phyloP scores from a whole-genome alignment of 306 rosid genomes.

The Acacia confusa region DNA sequence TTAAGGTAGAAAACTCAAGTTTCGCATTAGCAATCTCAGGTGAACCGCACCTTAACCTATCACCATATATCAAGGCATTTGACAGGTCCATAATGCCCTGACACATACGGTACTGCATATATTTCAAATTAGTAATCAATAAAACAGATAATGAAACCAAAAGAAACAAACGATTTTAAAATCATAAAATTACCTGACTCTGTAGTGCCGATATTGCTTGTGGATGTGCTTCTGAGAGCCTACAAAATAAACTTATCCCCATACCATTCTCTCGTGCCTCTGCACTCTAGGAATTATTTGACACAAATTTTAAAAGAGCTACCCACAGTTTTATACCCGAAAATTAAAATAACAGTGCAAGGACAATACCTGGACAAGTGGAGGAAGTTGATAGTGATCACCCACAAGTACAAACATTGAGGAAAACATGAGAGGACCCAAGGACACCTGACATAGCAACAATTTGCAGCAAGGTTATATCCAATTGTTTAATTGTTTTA shows the following conservation, averaged over 20 bases:
- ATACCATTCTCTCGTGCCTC: constrained; percentile 96
- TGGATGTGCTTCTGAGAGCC: constrained; percentile 96
- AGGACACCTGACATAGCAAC: constrained; percentile 68
- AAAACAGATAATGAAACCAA: constrained; percentile 22
- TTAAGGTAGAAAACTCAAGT: constrained; percentile 55
- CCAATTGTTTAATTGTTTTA: not conserved
- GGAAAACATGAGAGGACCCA: constrained; percentile 90
- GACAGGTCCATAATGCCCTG: constrained; percentile 89
- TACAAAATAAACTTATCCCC: constrained; percentile 87
- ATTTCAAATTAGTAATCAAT: constrained; percentile 35
- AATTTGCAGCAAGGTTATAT: constrained; percentile 1
- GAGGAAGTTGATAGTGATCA: constrained; percentile 95
- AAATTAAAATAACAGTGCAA: not conserved
- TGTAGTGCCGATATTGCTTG: constrained; percentile 83
- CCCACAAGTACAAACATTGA: constrained; percentile 91
- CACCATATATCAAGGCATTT: constrained; percentile 89
- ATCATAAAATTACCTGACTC: constrained; percentile 63
- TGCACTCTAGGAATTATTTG: constrained; percentile 54
- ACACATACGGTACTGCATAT: constrained; percentile 88
- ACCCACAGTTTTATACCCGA: constrained; percentile 1
- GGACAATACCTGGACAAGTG: constrained; percentile 77
- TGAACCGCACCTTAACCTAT: constrained; percentile 89
- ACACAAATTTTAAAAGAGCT: constrained; percentile 7
- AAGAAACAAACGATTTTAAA: constrained; percentile 13
- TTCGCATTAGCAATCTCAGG: constrained; percentile 69